phyloP scores from a whole-genome alignment of 129 eudicot genomes.

The sunflower (Helianthus annuus) region DNA sequence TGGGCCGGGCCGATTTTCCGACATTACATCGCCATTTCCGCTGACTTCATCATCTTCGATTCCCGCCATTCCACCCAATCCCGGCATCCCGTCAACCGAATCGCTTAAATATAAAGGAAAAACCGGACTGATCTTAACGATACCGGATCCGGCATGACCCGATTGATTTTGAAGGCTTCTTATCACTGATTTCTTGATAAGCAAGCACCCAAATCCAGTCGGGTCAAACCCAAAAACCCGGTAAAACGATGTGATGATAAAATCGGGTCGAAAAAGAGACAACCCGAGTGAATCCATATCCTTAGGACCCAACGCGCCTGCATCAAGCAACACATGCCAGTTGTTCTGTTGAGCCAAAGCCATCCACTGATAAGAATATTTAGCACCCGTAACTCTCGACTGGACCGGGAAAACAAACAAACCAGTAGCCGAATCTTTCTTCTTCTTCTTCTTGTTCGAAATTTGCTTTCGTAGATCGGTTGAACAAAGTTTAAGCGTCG shows the following conservation, averaged over 20 bases:
- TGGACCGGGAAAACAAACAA: slow-evolving; percentile 97
- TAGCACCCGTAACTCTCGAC: slow-evolving; percentile 93
- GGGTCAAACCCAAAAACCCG: slow-evolving; percentile 96
- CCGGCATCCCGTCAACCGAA: slow-evolving; percentile 85
- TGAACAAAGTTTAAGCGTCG: slow-evolving; percentile 92
- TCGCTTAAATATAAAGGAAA: slow-evolving; percentile 89
- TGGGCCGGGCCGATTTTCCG: slow-evolving; percentile 66
- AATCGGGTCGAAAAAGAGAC: slow-evolving; percentile 92
- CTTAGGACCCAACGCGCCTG: slow-evolving; percentile 98
- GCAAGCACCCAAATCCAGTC: slow-evolving; percentile 94
- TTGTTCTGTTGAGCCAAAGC: slow-evolving; percentile 98
- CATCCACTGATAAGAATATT: slow-evolving; percentile 99
- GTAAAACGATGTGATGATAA: slow-evolving; percentile 93
- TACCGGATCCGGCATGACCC: slow-evolving; percentile 92
- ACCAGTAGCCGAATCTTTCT: slow-evolving; percentile 81
- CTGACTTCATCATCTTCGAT: slow-evolving; percentile 55
- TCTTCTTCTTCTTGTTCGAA: slow-evolving; percentile 71
- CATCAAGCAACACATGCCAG: slow-evolving; percentile 99
- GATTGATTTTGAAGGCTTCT: slow-evolving; percentile 87
- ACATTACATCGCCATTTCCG: slow-evolving; percentile 49
- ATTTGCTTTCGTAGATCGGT: slow-evolving; percentile 92
- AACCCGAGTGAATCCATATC: slow-evolving; percentile 99
- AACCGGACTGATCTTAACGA: slow-evolving; percentile 89
- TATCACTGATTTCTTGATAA: slow-evolving; percentile 94
- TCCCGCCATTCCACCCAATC: slow-evolving; percentile 41